Evolutionary conservation across 345 rosid species (phyloP), one percentile per base, ranked within the genome.

Genomic region (Camelina neglecta): DNA sequence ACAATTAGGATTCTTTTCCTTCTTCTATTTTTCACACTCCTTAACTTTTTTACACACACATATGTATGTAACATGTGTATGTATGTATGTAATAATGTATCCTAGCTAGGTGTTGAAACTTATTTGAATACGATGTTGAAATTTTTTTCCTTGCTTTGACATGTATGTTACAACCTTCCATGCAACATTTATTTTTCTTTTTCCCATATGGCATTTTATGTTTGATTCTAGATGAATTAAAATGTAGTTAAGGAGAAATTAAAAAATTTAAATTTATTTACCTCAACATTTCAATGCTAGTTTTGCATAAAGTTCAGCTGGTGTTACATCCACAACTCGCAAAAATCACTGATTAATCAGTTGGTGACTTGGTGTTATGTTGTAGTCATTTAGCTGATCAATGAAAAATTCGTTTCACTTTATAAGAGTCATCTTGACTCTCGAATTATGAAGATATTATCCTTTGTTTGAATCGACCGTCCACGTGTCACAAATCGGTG

Each of bases 91-190:
- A 15, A 0, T 15, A 15, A 47, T 15, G 50, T 38, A 31, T 20
- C 38, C 24, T 56, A 75, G 50, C 24, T 56, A 75, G 45, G 39
- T 48, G 60, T 48, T 58, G 55, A 66, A 59, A 8, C 11, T 39
- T 9, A 2, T 39, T 35, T 35, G 8, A 7, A 35, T 35, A 35
- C 2, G 38, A 35, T 35, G 38, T 35, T 35, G 38, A 35, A 66
- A 23, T 35, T 2, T 58, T 35, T 39, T 41, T 41, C 13, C 35
- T 41, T 63, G 45, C 76, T 41, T 51, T 49, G 54, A 16, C 42
- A 41, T 73, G 63, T 62, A 73, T 73, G 62, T 16, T 39, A 42
- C 31, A 54, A 29, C 65, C 33, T 45, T 56, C 60, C 73, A 75
- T 48, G 44, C 67, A 31, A 13, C 35, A 56, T 56, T 4, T 1